These are phyloP conservation scores for Penicillium soppii DNA, from an alignment of 495 filamentous ascomycete genomes.

Conservation along the genomic window DNA sequence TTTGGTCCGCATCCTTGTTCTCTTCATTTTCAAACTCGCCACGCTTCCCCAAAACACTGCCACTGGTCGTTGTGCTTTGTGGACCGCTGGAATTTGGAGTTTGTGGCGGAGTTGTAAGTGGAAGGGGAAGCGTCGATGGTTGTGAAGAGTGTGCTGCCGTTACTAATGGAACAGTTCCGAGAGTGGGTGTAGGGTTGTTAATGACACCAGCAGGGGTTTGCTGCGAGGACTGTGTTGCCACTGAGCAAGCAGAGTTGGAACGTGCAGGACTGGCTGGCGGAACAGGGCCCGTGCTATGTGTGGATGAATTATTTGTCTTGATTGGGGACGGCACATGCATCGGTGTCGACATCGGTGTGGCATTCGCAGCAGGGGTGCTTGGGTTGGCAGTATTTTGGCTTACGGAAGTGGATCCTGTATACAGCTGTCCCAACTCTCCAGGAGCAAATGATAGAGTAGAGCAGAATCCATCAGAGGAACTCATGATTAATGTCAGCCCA, in stretches of 20 bases:
- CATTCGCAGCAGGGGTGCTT: conserved; percentile 52
- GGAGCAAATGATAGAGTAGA: conserved; percentile 81
- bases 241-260: conserved; percentile 84
- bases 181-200: conserved; percentile 76
- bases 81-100: conserved; percentile 58
- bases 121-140: conserved; percentile 56
- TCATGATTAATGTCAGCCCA: conserved; percentile 88
- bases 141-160: conserved; percentile 64
- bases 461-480: conserved; percentile 96
- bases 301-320: conserved; percentile 47
- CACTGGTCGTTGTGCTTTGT: conserved; percentile 36
- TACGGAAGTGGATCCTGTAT: conserved; percentile 64
- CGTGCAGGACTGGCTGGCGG: conserved; percentile 74
- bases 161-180: conserved; percentile 71
- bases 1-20: conserved; percentile 46
- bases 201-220: conserved; percentile 42
- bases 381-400: conserved; percentile 44
- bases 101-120: conserved; percentile 76
- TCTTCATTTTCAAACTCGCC: conserved; percentile 63
- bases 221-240: conserved; percentile 57
- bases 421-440: conserved; percentile 85
- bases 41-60: conserved; percentile 57
- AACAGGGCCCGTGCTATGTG: conserved; percentile 21
- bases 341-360: conserved; percentile 65
- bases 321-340: conserved; percentile 60